Conservation (phyloP, 495 filamentous ascomycete genomes). For the Penicillium diatomitis region DNA sequence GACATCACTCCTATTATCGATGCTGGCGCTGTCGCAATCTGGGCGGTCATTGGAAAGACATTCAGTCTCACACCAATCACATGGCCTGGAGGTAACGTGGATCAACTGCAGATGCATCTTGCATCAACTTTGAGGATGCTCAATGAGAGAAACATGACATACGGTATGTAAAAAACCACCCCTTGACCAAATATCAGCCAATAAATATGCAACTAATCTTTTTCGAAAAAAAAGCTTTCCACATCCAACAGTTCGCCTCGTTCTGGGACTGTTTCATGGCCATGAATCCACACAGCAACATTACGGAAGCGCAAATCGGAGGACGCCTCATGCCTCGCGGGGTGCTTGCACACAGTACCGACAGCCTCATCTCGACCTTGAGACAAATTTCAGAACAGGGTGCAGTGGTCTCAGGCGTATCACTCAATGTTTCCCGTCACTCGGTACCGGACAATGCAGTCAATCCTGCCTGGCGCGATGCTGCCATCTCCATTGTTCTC, state of each 20-base stretch:
- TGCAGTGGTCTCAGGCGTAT: slow-evolving; percentile 26
- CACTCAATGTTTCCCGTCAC: slow-evolving; percentile 20
- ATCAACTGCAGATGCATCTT: slow-evolving; percentile 4
- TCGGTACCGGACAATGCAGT: slow-evolving; percentile 39
- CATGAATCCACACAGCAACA: slow-evolving; percentile 24
- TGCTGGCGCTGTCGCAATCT: slow-evolving; percentile 6
- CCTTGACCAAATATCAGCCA: too few relatives aligned
- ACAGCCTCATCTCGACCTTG: not conserved
- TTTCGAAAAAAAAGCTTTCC: slow-evolving; percentile 5
- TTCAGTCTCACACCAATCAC: slow-evolving; percentile 7
- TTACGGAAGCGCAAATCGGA: slow-evolving; percentile 39
- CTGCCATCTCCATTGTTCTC: not conserved
- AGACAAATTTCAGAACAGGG: slow-evolving; percentile 17
- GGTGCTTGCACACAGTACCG: slow-evolving; percentile 24
- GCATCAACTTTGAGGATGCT: not conserved
- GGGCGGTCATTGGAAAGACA: not conserved
- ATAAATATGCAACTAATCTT: too few relatives aligned
- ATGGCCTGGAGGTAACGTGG: slow-evolving; percentile 1
- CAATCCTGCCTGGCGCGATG: slow-evolving; percentile 24
- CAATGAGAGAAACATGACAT: slow-evolving; percentile 1
- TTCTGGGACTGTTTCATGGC: slow-evolving; percentile 32
- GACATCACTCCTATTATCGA: slow-evolving; percentile 4
- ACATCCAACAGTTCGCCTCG: slow-evolving; percentile 19
- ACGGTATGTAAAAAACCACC: not conserved
- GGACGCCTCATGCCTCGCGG: slow-evolving; percentile 45